These are phyloP conservation scores for Strigomonas galati DNA, from an alignment of 208 protist genomes.

Conservation along the genomic window DNA sequence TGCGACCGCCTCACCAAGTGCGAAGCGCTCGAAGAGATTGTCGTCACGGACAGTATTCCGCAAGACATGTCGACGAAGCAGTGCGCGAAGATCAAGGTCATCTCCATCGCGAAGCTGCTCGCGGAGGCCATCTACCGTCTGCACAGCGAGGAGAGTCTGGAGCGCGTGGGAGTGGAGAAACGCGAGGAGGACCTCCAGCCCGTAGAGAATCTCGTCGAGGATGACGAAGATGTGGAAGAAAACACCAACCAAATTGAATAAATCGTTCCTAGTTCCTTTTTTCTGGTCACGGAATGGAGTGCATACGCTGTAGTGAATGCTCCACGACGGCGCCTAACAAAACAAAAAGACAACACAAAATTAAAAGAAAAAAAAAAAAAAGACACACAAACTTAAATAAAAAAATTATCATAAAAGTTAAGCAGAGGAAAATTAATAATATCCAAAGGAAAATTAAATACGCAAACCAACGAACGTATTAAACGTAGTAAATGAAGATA, in stretches of 20 bases:
- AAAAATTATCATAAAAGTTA: no score
- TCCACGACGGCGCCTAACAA: no score
- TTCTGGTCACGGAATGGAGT: background rate
- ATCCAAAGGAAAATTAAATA: conserved; percentile 9
- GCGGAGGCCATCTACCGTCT: conserved; percentile 86
- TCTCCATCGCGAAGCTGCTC: conserved; percentile 83
- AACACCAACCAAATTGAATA: conserved; percentile 1
- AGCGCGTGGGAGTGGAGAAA: conserved; percentile 35
- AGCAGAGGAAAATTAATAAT: no score
- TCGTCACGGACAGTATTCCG: conserved; percentile 93
- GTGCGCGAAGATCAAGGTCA: conserved; percentile 83
- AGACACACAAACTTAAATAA: background rate
- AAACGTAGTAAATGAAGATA: background rate
- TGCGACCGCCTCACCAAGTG: conserved; percentile 89
- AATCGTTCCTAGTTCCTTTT: background rate
- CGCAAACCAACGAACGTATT: background rate
- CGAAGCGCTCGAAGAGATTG: conserved; percentile 84
- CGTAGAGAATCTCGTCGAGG: conserved; percentile 79
- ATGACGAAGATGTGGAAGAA: conserved; percentile 43
- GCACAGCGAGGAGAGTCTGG: conserved; percentile 83
- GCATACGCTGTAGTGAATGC: background rate
- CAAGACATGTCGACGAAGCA: conserved; percentile 56
- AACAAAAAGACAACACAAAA: conserved; percentile 14
- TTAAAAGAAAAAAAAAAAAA: conserved; percentile 14
- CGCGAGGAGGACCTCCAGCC: conserved; percentile 66